Evolutionary conservation across 2,329 filamentous ascomycete species (phyloP).

Genomic region (Paradendryphiella salina): DNA sequence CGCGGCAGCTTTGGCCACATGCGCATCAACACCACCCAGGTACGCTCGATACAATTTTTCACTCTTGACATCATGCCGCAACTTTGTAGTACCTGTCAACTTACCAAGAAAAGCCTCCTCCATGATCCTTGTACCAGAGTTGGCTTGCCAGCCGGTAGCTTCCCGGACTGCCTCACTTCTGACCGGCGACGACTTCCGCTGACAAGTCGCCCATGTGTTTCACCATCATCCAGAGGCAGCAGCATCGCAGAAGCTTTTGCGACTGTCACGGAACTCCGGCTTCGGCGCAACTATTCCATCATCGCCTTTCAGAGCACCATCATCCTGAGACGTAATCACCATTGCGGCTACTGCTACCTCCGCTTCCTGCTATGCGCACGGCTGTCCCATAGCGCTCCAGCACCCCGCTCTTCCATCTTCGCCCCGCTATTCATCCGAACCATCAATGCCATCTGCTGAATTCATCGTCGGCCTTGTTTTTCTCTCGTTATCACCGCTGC

Average conservation of each 20-base stretch:
- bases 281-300: neutral
- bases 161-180: constrained; percentile 10
- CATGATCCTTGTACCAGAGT: neutral
- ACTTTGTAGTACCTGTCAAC: too few relatives aligned
- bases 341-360: constrained; percentile 2
- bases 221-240: constrained; percentile 13
- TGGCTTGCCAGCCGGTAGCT: constrained; percentile 1
- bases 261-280: neutral
- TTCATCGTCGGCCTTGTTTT: constrained; percentile 20
- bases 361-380: constrained; percentile 10
- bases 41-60: neutral
- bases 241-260: constrained; percentile 1
- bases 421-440: neutral
- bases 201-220: constrained; percentile 17
- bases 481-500: constrained; percentile 22
- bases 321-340: constrained; percentile 8
- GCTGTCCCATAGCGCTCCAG: constrained; percentile 8
- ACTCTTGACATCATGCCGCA: constrained; percentile 10
- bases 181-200: neutral
- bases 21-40: constrained; percentile 7
- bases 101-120: too few relatives aligned
- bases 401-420: constrained; percentile 4
- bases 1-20: constrained; percentile 10
- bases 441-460: constrained; percentile 14
- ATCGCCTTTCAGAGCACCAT: neutral